Evolutionary conservation across 148 eudicot genomes (phyloP), one percentile per base, ranked within the genome.

Genomic region (Camellia granthamiana): DNA sequence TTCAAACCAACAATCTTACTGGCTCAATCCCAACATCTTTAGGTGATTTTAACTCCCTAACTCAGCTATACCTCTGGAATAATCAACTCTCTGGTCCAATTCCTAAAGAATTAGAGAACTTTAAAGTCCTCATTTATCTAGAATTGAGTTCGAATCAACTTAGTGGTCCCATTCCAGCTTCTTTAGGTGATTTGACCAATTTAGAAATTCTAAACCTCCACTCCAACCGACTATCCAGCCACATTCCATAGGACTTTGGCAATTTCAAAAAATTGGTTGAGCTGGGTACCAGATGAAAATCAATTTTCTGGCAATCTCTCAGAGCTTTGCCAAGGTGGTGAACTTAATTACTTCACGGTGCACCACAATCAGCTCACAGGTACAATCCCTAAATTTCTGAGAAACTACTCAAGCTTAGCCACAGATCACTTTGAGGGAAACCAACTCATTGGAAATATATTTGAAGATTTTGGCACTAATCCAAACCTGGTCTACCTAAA

Each of bases 1-100:
- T 81, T 71, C 72, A 85, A 49, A 68, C 72, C 44, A 87, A 87
- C 80, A 84, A 84, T 72, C 86, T 87, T 15, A 84, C 85, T 67
- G 87, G 89, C 14, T 42, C 84, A 0, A n/a, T 87, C 52, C 89
- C 87, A 16, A 30, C 85, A 55, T 77, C 87, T 2, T 38, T 87
- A 5, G 55, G 74, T 18, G 12, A 46, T 46, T 23, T 69, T 7
- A 69, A 12, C 55, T 44, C 55, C 44, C 84, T 86, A n/a, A 44
- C 55, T 3, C 16, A 78, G 13, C 18, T 84, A 41, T 78, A 78
- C 4, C 78, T 86, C 11, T 86, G 79, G 62, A 3, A 11, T 15
- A 86, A 86, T 82, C 82, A 62, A 54, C 82, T 86, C 12, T 74
- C 18, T 11, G 85, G 85, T 56, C 46, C 47, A 4, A 69, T 84